These are phyloP conservation scores for Guillardia theta DNA, from an alignment of 78 protist species.

Conservation along the genomic window DNA sequence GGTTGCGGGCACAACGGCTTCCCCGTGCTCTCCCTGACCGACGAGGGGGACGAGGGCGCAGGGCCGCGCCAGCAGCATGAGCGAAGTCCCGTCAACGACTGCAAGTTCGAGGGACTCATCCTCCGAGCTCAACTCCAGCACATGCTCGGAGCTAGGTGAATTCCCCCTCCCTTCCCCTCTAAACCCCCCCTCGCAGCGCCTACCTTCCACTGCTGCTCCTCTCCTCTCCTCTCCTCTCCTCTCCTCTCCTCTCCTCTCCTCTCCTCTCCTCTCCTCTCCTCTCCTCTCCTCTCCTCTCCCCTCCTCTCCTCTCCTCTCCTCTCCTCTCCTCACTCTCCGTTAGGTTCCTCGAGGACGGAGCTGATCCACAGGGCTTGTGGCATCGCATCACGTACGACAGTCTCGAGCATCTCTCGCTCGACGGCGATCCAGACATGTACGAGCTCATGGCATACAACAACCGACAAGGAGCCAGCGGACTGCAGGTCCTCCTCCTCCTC, in stretches of 20 bases:
- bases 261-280: background rate
- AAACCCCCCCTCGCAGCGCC: too few relatives aligned
- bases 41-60: background rate
- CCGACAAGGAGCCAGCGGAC: background rate
- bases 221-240: too few relatives aligned
- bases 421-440: conserved; percentile 15
- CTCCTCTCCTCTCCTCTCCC: background rate
- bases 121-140: conserved; percentile 23
- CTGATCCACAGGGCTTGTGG: background rate
- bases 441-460: conserved; percentile 3
- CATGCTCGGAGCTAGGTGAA: too few relatives aligned
- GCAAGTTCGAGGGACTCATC: conserved; percentile 34
- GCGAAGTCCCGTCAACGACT: background rate
- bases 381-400: background rate
- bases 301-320: background rate
- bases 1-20: conserved; percentile 26
- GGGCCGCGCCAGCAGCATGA: background rate
- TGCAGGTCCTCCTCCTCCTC: background rate
- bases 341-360: background rate
- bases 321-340: background rate
- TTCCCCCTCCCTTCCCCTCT: too few relatives aligned
- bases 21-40: background rate
- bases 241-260: too few relatives aligned
- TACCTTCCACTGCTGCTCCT: too few relatives aligned
- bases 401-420: background rate